Evolutionary conservation across 805 yeast genomes (phyloP).

Genomic region (Debaryomyces castellii): DNA sequence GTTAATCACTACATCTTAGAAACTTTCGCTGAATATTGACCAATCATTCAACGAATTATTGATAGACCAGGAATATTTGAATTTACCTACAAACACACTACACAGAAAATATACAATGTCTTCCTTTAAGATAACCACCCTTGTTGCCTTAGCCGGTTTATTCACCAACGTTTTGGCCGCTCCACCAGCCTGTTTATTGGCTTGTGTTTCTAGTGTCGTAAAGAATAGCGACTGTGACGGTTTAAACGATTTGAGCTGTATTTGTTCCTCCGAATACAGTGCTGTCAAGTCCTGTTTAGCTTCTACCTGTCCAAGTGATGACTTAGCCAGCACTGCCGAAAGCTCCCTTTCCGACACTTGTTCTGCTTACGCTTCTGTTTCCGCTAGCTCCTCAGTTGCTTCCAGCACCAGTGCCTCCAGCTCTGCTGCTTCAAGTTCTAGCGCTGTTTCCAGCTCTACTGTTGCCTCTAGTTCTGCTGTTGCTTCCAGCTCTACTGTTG

Average conservation of each 20-base stretch:
- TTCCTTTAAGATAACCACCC: conserved; percentile 22
- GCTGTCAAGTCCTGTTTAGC: conserved; percentile 63
- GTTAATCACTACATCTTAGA: no score
- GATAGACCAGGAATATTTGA: background rate
- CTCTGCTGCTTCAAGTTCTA: conserved; percentile 30
- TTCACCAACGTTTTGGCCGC: conserved; percentile 56
- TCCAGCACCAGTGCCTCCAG: conserved; percentile 17
- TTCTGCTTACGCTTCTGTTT: conserved; percentile 35
- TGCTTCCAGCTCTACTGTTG: conserved; percentile 16
- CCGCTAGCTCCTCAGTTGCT: conserved; percentile 23
- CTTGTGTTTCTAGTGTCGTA: conserved; percentile 77
- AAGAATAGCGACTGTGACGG: conserved; percentile 56
- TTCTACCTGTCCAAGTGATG: conserved; percentile 66
- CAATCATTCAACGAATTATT: background rate
- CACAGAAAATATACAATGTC: conserved; percentile 1
- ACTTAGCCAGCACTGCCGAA: conserved; percentile 55
- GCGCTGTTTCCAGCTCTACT: conserved; percentile 28
- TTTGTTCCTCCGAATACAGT: conserved; percentile 58
- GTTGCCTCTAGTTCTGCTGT: conserved; percentile 25
- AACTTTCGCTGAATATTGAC: background rate
- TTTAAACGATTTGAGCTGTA: conserved; percentile 64
- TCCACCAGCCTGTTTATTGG: conserved; percentile 90
- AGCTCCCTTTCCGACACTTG: conserved; percentile 39
- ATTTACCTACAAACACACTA: background rate
- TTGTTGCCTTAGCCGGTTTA: conserved; percentile 37